These are phyloP conservation scores for Termitomyces sp. DNA, from an alignment of 768 basidiomycete species.

Conservation along the genomic window DNA sequence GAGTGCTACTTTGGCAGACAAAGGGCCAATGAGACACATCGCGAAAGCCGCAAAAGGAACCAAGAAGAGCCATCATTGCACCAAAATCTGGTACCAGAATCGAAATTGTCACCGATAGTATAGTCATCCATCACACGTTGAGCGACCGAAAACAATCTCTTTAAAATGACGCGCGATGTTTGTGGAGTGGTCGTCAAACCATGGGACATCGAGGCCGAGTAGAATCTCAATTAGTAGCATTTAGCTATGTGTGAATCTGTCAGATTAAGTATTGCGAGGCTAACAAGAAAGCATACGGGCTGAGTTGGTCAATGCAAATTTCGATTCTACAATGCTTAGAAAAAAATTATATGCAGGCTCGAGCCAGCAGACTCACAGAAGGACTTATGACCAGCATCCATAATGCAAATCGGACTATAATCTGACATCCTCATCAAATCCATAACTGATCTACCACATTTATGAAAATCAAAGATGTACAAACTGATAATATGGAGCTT, in stretches of 20 bases:
- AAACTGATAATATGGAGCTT: slow-evolving; percentile 10
- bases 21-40: slow-evolving; percentile 72
- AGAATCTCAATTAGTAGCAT: slow-evolving; percentile 76
- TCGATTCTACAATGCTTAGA: slow-evolving; percentile 48
- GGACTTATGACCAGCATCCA: slow-evolving; percentile 85
- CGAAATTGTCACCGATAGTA: slow-evolving; percentile 60
- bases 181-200: slow-evolving; percentile 22
- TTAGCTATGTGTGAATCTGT: slow-evolving; percentile 44
- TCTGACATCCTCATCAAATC: slow-evolving; percentile 71
- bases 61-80: slow-evolving; percentile 83
- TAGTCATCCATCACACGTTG: slow-evolving; percentile 56
- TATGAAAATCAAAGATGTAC: background rate
- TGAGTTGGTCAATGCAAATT: slow-evolving; percentile 82
- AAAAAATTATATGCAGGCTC: slow-evolving; percentile 6
- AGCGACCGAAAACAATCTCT: slow-evolving; percentile 35
- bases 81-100: slow-evolving; percentile 78
- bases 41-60: slow-evolving; percentile 81
- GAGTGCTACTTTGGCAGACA: slow-evolving; percentile 64
- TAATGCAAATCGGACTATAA: slow-evolving; percentile 65
- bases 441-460: slow-evolving; percentile 64
- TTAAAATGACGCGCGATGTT: slow-evolving; percentile 26
- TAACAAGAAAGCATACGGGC: slow-evolving; percentile 46
- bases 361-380: slow-evolving; percentile 42
- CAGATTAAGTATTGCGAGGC: background rate
- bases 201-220: slow-evolving; percentile 54